These are phyloP conservation scores for Exophiala xenobiotica DNA, from an alignment of 2,329 filamentous ascomycete species.

Conservation along the genomic window DNA sequence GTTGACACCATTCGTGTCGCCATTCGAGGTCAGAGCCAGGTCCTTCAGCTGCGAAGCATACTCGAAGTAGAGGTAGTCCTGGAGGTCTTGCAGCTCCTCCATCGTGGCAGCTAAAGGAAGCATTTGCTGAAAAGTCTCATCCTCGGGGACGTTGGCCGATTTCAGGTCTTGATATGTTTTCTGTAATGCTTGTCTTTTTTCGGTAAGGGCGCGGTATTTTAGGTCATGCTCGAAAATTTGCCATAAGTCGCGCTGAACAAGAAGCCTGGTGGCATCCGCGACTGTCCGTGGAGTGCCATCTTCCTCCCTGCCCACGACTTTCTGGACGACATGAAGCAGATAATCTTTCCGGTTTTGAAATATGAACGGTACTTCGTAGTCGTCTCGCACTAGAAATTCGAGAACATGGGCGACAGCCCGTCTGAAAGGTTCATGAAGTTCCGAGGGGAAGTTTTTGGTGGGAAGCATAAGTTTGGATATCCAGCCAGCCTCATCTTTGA, in stretches of 20 bases:
- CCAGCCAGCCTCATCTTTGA: conserved; percentile 87
- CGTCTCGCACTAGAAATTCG: conserved; percentile 91
- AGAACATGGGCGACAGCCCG: conserved; percentile 88
- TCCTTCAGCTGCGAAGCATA: conserved; percentile 84
- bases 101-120: conserved; percentile 77
- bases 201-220: conserved; percentile 88
- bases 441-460: conserved; percentile 72
- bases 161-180: conserved; percentile 75
- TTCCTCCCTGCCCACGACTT: conserved; percentile 63
- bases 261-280: conserved; percentile 77
- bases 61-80: conserved; percentile 95
- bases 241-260: conserved; percentile 93
- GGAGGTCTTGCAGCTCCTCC: conserved; percentile 93
- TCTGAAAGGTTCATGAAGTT: conserved; percentile 78
- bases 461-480: conserved; percentile 87
- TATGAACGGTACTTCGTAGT: conserved; percentile 94
- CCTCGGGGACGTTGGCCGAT: conserved; percentile 63
- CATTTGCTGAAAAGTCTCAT: conserved; percentile 77
- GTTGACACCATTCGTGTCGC: conserved; percentile 62
- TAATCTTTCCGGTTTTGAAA: conserved; percentile 99
- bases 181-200: conserved; percentile 84
- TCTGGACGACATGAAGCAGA: conserved; percentile 81
- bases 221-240: conserved; percentile 91
- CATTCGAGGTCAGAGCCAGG: conserved; percentile 60
- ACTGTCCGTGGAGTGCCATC: conserved; percentile 68